Evolutionary conservation across 345 rosid species (phyloP).

Genomic region (Populus davidiana): DNA sequence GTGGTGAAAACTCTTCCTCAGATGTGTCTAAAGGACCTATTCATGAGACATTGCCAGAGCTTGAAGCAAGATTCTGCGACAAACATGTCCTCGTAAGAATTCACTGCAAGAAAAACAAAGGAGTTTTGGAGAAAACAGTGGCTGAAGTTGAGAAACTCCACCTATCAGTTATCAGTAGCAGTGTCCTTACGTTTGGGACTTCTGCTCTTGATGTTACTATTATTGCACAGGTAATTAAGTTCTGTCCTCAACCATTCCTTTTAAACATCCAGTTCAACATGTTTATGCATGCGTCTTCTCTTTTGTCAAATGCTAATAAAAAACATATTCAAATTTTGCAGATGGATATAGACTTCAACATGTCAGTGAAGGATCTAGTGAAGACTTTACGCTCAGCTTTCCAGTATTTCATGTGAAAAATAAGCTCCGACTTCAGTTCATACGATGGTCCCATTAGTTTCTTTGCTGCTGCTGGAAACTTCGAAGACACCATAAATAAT

Average conservation of each 20-base stretch:
- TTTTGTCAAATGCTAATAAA: background rate
- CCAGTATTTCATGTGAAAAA: slow-evolving; percentile 44
- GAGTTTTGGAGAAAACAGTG: slow-evolving; percentile 49
- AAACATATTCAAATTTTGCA: slow-evolving; percentile 22
- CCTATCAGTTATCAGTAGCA: slow-evolving; percentile 52
- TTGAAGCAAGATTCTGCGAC: slow-evolving; percentile 72
- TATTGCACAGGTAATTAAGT: slow-evolving; percentile 55
- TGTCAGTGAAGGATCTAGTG: slow-evolving; percentile 68
- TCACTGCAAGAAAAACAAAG: slow-evolving; percentile 74
- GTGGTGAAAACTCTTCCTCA: slow-evolving; percentile 22
- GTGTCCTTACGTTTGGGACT: slow-evolving; percentile 65
- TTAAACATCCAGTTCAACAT: background rate
- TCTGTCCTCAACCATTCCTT: background rate
- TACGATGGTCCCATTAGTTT: background rate
- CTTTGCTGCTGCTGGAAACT: background rate
- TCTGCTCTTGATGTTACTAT: slow-evolving; percentile 65
- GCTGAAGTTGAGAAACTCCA: slow-evolving; percentile 62
- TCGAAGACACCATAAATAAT: slow-evolving; percentile 5
- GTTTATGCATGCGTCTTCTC: background rate
- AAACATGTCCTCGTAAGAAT: slow-evolving; percentile 66
- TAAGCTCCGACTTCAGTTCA: background rate
- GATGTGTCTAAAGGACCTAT: slow-evolving; percentile 32
- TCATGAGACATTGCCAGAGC: slow-evolving; percentile 56
- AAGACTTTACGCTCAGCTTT: slow-evolving; percentile 53
- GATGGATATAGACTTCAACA: slow-evolving; percentile 65